Evolutionary conservation across 2,329 filamentous ascomycete genomes (phyloP), one percentile per base, ranked within the genome.

Genomic region (Dactylonectria macrodidyma): DNA sequence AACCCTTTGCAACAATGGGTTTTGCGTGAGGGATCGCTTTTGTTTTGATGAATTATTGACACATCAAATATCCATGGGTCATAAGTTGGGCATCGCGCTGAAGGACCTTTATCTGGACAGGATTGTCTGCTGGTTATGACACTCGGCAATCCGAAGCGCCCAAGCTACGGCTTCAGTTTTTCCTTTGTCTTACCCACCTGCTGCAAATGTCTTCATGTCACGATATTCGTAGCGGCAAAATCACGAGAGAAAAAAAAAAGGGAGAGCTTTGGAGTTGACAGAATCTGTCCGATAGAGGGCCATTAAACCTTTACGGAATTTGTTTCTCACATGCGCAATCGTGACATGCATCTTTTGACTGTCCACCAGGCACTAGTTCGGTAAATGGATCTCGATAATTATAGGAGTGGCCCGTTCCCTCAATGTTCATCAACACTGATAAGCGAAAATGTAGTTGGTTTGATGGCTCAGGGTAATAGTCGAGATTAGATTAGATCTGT

Each of bases 81-180:
- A 80, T 79, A 78, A 79, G 77, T 80, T 80, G 81, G 81, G 83
- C 79, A 78, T 82, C 81, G 78, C 67, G 73, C 72, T 74, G 76
- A 79, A 78, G 78, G 78, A 77, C 77, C 79, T 19, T 75, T 82
- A 83, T 83, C 81, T 84, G 81, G 83, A 83, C 78, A 77, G 78
- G 77, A 78, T 80, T 81, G 80, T 83, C 81, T 82, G 73, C 77
- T 77, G 76, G 75, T 77, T 78, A 75, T 77, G 77, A 78, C 75
- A 71, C 68, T 69, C 70, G 71, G 71, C 73, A 76, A 74, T 71
- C 70, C 72, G 71, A 64, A 67, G 67, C 66, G 61, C 65, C 55
- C 61, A 64, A 56, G 69, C 55, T 54, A 66, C 50, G 57, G 61
- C 67, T 66, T 77, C 66, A 66, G 71, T 69, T 75, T 82, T 81